Base-by-base conservation (phyloP, 495 filamentous ascomycete genomes). In the Chaetomium tenue region DNA sequence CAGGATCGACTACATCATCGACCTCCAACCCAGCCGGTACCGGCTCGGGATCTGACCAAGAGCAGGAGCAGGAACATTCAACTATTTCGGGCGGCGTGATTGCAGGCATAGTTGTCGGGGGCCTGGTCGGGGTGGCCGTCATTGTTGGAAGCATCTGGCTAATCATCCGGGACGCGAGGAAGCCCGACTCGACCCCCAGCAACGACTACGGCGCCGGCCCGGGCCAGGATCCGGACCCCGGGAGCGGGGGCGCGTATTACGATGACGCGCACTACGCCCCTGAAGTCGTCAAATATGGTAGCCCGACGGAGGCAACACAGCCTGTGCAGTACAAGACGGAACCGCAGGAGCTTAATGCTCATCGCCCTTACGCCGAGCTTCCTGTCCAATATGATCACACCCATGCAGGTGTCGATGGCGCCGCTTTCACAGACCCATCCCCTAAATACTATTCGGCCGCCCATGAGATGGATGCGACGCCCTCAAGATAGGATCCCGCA, bases 101-200 rank as follows among this genome's bases (percentile, higher is more conserved):
- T 7, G 63, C 51, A 4, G 63, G 63, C n/a, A 58, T 57, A 4
- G 63, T 65, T 16, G 42, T 65, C 3, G 63, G 63, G 0, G 63
- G 63, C 22, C 11, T 65, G 15, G 63, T 58, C 50, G 57, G 18
- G 1, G 4, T 65, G 2, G 63, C 63, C 13, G 4, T 65, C 23
- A 33, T 65, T 11, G 57, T 5, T 13, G 23, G 15, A 12, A 40
- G 20, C 2, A 50, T 22, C 18, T 65, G 63, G 63, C 16, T 65
- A 2, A 15, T 65, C 26, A 25, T 60, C 11, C 57, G 63, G 3
- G 50, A 58, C 20, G 47, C 50, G 33, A 40, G 30, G 20, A 50
- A 44, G 1, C 16, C 8, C n/a, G 9, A 57, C 37, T 5, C 30
- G 18, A 2, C 3, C 30, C 18, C 33, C 5, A 30, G 28, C 28